phyloP scores from a whole-genome alignment of 2,329 filamentous ascomycete species.

The Colletotrichum liriopes region DNA sequence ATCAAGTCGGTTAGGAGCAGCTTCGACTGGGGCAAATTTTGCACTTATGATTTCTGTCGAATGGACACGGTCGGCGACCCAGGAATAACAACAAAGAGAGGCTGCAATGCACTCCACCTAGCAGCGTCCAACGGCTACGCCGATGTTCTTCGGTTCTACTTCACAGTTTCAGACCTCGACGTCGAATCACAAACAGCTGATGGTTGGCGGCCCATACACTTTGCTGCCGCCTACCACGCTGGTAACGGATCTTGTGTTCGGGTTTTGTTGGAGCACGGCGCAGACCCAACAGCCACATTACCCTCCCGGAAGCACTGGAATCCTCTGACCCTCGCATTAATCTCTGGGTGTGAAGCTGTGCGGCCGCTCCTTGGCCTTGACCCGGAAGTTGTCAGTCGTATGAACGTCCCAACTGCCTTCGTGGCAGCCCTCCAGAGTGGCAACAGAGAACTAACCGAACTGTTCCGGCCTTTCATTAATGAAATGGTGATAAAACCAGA shows the following conservation, averaged over 20 bases:
- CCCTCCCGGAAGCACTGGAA: not conserved
- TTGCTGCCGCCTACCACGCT: not conserved
- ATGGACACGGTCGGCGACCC: not conserved
- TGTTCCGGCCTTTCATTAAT: not conserved
- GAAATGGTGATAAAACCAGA: not conserved
- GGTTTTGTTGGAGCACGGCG: constrained; percentile 18
- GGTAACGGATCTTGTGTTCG: constrained; percentile 8
- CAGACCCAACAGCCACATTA: not conserved
- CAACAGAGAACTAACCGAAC: not conserved
- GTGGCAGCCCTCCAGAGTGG: not conserved
- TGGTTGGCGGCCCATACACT: constrained; percentile 27
- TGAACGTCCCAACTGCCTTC: not conserved
- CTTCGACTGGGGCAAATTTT: not conserved
- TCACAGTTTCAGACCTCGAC: not conserved
- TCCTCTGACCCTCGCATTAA: constrained; percentile 8
- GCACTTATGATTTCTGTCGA: not conserved
- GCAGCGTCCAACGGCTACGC: constrained; percentile 5
- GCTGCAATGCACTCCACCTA: constrained; percentile 23
- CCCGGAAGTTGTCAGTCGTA: not conserved
- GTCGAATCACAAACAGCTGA: constrained; percentile 5
- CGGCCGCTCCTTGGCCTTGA: not conserved
- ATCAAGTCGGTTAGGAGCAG: not conserved
- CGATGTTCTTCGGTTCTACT: not conserved
- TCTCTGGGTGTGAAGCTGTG: not conserved
- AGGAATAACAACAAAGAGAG: not conserved